phyloP scores from a whole-genome alignment of 2,329 filamentous ascomycete genomes.

The Cryphonectria radicalis region DNA sequence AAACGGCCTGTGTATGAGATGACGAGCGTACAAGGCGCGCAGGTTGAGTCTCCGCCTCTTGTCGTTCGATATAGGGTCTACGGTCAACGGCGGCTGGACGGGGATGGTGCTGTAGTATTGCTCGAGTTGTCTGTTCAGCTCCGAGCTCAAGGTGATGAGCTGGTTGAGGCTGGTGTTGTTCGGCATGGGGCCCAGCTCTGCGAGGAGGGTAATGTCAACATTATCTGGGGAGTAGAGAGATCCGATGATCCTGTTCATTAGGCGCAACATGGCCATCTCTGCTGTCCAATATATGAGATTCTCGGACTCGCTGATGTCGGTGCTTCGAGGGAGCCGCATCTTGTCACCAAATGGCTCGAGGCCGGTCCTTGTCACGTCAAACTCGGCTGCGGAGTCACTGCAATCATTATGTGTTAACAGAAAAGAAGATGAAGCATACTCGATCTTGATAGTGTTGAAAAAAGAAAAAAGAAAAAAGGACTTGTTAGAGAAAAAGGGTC shows the following conservation, averaged over 20 bases:
- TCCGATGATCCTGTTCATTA: conserved; percentile 48
- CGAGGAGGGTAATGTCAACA: conserved; percentile 31
- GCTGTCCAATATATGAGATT: conserved; percentile 46
- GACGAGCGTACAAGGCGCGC: conserved; percentile 73
- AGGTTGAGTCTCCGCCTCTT: conserved; percentile 71
- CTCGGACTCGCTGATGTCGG: conserved; percentile 39
- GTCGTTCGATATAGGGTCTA: conserved; percentile 59
- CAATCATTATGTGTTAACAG: conserved; percentile 23
- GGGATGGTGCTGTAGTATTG: conserved; percentile 45
- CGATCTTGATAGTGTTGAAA: neutral
- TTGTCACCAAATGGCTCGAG: conserved; percentile 43
- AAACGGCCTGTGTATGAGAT: conserved; percentile 72
- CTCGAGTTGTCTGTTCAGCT: conserved; percentile 45
- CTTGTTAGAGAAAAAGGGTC: neutral
- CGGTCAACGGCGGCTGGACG: conserved; percentile 57
- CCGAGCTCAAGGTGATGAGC: conserved; percentile 40
- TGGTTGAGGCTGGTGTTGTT: conserved; percentile 36
- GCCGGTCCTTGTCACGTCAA: conserved; percentile 47
- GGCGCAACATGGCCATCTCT: conserved; percentile 46
- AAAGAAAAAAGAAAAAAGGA: neutral
- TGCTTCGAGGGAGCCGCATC: conserved; percentile 42
- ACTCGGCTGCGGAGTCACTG: conserved; percentile 72
- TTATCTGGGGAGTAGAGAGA: conserved; percentile 44
- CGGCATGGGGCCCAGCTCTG: conserved; percentile 31
- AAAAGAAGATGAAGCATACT: neutral